Percentiles rank a stretch among this genome's conserved stretches.
Evolutionary conservation across 2,329 filamentous ascomycete genomes (phyloP).

Genomic region (Paraconiothyrium brasiliense): DNA sequence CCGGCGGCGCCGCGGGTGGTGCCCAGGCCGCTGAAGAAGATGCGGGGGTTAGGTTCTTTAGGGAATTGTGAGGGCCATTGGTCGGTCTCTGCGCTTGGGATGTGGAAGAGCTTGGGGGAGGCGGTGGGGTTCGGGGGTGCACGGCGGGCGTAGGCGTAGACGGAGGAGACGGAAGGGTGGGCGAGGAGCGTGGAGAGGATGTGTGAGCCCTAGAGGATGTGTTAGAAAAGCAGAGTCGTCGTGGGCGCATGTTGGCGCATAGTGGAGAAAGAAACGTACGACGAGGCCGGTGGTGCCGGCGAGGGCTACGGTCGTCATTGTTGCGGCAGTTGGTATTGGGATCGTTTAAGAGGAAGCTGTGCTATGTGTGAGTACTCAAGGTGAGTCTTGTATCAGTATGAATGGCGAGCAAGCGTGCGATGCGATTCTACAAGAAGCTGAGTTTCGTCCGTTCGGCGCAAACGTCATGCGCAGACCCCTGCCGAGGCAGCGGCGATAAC

Average conservation of each 20-base stretch:
- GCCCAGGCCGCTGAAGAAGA: constrained; percentile 81
- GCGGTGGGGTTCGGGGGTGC: constrained; percentile 61
- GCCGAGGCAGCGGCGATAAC: constrained; percentile 7
- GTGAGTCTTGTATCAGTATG: not conserved
- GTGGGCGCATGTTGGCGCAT: constrained; percentile 2
- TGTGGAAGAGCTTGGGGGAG: constrained; percentile 70
- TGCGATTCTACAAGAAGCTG: not conserved
- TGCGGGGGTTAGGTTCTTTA: constrained; percentile 64
- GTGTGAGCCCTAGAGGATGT: constrained; percentile 67
- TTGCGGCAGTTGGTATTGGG: not conserved
- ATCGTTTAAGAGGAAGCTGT: not conserved
- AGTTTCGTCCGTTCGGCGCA: not conserved
- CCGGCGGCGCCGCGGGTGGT: constrained; percentile 82
- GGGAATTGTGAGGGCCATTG: constrained; percentile 73
- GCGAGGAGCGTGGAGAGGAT: constrained; percentile 74
- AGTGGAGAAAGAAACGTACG: constrained; percentile 41
- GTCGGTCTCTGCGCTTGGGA: constrained; percentile 71
- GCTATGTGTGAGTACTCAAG: not conserved
- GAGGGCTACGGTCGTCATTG: constrained; percentile 62
- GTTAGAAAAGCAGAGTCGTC: constrained; percentile 2
- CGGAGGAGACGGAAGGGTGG: constrained; percentile 60
- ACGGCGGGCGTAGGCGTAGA: constrained; percentile 74
- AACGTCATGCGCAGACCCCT: constrained; percentile 4
- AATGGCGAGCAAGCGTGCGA: not conserved
- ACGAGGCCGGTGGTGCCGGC: constrained; percentile 73